Evolutionary conservation across 257 asterid species (phyloP).

Genomic region (Petrea volubilis): DNA sequence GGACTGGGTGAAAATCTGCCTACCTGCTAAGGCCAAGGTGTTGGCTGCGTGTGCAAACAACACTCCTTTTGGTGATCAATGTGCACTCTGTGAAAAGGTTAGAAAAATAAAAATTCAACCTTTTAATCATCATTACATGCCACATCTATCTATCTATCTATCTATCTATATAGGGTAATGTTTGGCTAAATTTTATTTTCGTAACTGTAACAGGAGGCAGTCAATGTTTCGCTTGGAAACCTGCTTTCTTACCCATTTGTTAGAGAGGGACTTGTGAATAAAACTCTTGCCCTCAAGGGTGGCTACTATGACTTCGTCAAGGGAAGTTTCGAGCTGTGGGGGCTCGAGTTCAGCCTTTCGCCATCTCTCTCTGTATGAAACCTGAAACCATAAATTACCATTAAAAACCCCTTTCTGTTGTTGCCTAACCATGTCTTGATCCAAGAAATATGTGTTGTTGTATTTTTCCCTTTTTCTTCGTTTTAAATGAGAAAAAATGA

Average conservation of each 20-base stretch:
- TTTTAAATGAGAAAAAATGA: conserved; percentile 18
- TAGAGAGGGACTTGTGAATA: conserved; percentile 83
- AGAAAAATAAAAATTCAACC: background rate
- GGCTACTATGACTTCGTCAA: conserved; percentile 80
- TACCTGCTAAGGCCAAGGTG: conserved; percentile 85
- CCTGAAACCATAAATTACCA: conserved; percentile 36
- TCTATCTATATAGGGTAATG: too few species aligned
- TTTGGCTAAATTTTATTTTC: background rate
- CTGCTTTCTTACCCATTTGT: conserved; percentile 85
- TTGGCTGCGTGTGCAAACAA: conserved; percentile 31
- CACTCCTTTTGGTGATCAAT: conserved; percentile 48
- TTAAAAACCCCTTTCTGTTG: conserved; percentile 3
- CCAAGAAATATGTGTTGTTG: conserved; percentile 29
- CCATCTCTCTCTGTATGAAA: conserved; percentile 80
- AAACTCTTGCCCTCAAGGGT: conserved; percentile 84
- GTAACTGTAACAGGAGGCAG: conserved; percentile 64
- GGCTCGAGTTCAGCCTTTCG: conserved; percentile 76
- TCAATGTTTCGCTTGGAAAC: conserved; percentile 91
- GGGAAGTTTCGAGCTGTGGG: conserved; percentile 94
- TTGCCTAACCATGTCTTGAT: conserved; percentile 34
- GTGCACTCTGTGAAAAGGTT: conserved; percentile 77
- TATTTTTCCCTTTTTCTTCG: conserved; percentile 34
- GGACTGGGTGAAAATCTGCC: conserved; percentile 84
- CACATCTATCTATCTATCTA: too few species aligned
- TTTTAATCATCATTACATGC: too few species aligned